Percentiles rank a stretch among this genome's conserved stretches.
phyloP scores from a whole-genome alignment of 805 yeast genomes.

The Jamesozyma hellenica region DNA sequence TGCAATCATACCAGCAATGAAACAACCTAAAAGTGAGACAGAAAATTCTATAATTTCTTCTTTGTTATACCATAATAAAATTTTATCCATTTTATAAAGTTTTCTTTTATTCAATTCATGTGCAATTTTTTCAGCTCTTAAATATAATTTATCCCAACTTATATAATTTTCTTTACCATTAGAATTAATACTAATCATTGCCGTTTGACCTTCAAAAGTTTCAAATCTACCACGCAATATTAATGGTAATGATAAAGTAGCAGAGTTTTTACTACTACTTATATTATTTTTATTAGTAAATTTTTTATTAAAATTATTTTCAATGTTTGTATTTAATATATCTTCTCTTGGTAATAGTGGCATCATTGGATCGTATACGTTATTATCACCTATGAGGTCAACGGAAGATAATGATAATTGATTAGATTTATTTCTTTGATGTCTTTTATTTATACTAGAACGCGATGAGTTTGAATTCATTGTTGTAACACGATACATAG shows the following conservation, averaged over 20 bases:
- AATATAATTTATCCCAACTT: constrained; percentile 82
- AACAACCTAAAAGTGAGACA: constrained; percentile 81
- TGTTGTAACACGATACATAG: constrained; percentile 23
- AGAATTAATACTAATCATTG: constrained; percentile 60
- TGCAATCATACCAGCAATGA: constrained; percentile 87
- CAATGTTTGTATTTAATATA: background rate
- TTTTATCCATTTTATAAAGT: constrained; percentile 72
- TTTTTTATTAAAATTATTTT: background rate
- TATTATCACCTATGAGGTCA: constrained; percentile 6
- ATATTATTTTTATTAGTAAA: background rate
- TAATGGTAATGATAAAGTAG: constrained; percentile 45
- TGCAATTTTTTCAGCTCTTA: constrained; percentile 79
- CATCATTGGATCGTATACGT: constrained; percentile 24
- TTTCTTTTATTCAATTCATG: constrained; percentile 27
- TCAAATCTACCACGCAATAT: constrained; percentile 66
- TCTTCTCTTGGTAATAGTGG: constrained; percentile 34
- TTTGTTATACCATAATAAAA: constrained; percentile 72
- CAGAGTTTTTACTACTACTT: background rate
- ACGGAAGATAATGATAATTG: constrained; percentile 29
- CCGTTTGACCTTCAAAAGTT: constrained; percentile 54
- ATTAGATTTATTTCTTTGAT: constrained; percentile 12
- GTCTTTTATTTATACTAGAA: constrained; percentile 8
- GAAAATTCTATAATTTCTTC: constrained; percentile 78
- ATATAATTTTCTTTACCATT: constrained; percentile 77
- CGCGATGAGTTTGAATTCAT: constrained; percentile 20